A percentile compares a stretch with the other conserved stretches of the same genome.
Evolutionary conservation across 495 filamentous ascomycete genomes (phyloP).

Genomic region (Cryomyces antarcticus): DNA sequence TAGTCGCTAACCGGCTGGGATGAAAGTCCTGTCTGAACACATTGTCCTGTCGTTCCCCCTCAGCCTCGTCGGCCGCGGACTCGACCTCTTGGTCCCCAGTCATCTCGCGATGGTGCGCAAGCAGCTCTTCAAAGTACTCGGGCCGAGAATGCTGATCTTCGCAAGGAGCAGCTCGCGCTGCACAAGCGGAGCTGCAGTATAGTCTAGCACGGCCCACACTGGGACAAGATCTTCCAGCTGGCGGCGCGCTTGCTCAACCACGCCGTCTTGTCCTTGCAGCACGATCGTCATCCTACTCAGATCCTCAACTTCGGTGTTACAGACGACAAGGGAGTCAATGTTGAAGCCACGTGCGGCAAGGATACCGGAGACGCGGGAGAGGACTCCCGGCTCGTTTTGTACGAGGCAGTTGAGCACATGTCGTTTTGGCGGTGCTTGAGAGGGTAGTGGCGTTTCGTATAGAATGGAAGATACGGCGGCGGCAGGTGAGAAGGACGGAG

Average conservation of each 20-base stretch:
- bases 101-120: conserved; percentile 78
- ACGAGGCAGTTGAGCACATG: conserved; percentile 96
- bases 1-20: conserved; percentile 60
- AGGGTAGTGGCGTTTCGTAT: conserved; percentile 86
- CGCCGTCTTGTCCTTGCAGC: conserved; percentile 82
- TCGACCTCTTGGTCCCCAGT: conserved; percentile 19
- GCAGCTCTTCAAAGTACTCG: conserved; percentile 91
- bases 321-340: conserved; percentile 94
- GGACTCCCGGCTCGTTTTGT: conserved; percentile 94
- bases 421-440: conserved; percentile 66
- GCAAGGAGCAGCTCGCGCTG: conserved; percentile 92
- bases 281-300: conserved; percentile 98
- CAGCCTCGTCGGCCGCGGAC: conserved; percentile 16
- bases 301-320: conserved; percentile 94
- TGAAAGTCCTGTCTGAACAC: conserved; percentile 42
- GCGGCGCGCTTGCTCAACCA: conserved; percentile 89
- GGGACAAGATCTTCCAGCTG: conserved; percentile 94
- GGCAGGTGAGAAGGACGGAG: conserved; percentile 75
- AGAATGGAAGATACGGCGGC: conserved; percentile 94
- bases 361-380: conserved; percentile 91
- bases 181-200: conserved; percentile 79
- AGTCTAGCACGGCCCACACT: conserved; percentile 95
- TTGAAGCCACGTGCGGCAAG: conserved; percentile 94
- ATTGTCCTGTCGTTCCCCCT: conserved; percentile 15
- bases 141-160: conserved; percentile 86